A percentile compares a stretch with the other conserved stretches of the same genome.
Conservation (phyloP, 2,329 filamentous ascomycete genomes). For the Microsporum canis region DNA sequence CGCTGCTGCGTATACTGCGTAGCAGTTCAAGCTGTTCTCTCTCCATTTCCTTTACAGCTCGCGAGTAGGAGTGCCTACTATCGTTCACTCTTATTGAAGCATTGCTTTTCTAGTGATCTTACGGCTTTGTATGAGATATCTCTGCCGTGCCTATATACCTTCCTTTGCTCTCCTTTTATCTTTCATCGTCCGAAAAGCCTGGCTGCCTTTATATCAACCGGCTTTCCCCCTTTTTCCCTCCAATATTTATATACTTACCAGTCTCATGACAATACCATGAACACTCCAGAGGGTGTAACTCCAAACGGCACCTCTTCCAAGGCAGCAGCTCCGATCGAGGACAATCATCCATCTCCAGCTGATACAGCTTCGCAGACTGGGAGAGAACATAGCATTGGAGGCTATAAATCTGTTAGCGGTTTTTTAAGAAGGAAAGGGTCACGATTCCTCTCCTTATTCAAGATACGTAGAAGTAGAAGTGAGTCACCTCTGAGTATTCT, state of each 20-base stretch:
- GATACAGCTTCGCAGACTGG: constrained; percentile 14
- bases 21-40: not conserved
- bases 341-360: constrained; percentile 8
- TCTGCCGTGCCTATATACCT: not conserved
- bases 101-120: not conserved
- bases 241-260: constrained; percentile 6
- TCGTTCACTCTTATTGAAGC: not conserved
- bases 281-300: not conserved
- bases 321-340: not conserved
- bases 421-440: constrained; percentile 28
- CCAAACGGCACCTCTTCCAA: not conserved
- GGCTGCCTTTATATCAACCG: not conserved
- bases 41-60: not conserved
- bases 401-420: constrained; percentile 21
- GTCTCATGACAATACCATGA: constrained; percentile 1
- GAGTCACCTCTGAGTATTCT: constrained; percentile 1
- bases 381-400: not conserved
- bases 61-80: not conserved
- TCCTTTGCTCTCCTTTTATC: not conserved
- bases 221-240: not conserved
- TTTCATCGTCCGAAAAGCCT: not conserved
- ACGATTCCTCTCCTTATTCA: constrained; percentile 28
- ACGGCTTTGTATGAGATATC: not conserved
- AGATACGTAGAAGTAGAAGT: constrained; percentile 22
- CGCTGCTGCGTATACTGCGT: too few species aligned